A percentile compares a stretch with the other conserved stretches of the same genome.
Evolutionary conservation across 2,329 filamentous ascomycete species (phyloP).

Genomic region (Fusarium marasasianum): DNA sequence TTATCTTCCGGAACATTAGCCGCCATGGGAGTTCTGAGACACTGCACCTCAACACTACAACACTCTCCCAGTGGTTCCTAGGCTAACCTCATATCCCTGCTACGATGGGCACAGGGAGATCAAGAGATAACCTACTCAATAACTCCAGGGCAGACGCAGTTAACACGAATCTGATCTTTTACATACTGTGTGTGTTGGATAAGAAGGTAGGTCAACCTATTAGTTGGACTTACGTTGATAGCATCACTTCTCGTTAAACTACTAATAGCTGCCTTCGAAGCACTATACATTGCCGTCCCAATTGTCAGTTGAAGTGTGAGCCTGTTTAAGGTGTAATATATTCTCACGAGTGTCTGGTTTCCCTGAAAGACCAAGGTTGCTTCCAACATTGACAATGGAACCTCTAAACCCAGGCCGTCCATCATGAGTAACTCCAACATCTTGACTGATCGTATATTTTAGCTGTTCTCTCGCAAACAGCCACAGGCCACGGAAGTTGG

Average conservation of each 20-base stretch:
- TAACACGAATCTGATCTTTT: constrained; percentile 55
- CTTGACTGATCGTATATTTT: constrained; percentile 55
- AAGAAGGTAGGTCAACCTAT: neutral
- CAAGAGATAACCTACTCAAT: constrained; percentile 46
- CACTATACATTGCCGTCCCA: constrained; percentile 51
- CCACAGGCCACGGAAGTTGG: constrained; percentile 58
- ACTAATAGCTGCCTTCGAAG: constrained; percentile 55
- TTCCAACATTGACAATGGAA: constrained; percentile 57
- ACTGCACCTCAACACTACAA: too few relatives aligned
- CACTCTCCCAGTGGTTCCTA: too few relatives aligned
- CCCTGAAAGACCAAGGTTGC: constrained; percentile 54
- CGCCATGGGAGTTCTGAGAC: constrained; percentile 54
- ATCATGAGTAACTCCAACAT: constrained; percentile 53
- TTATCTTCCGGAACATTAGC: constrained; percentile 49
- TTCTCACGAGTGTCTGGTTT: constrained; percentile 53
- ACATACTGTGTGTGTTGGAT: constrained; percentile 48
- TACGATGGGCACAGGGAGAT: too few relatives aligned
- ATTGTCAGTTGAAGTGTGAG: neutral
- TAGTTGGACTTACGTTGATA: constrained; percentile 49
- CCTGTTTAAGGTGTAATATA: rapidly evolving
- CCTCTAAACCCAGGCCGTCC: constrained; percentile 51
- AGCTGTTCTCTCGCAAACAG: constrained; percentile 55
- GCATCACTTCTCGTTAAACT: constrained; percentile 58
- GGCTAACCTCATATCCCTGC: too few relatives aligned
- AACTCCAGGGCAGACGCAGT: constrained; percentile 57